Evolutionary conservation across 225 moss, liverwort and hornwort genomes (phyloP).

Genomic region (Thuidium tamariscinum): DNA sequence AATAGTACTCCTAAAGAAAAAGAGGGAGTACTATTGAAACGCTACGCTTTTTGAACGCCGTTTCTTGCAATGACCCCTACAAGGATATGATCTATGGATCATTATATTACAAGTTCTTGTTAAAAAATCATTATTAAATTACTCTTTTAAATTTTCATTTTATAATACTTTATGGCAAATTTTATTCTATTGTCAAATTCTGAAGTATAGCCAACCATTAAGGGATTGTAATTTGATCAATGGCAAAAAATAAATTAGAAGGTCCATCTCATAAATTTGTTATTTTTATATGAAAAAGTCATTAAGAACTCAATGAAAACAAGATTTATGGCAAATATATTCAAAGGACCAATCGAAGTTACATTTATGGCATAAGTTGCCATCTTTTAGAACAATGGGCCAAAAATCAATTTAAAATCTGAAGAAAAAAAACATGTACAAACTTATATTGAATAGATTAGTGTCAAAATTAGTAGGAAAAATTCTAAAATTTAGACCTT

Average conservation of each 20-base stretch:
- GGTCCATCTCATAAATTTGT: no score
- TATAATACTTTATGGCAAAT: background rate
- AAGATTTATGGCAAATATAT: background rate
- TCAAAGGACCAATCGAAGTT: background rate
- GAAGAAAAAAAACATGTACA: no score
- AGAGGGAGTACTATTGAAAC: no score
- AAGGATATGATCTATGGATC: no score
- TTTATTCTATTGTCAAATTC: background rate
- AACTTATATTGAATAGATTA: no score
- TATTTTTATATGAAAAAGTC: no score
- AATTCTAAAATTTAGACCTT: no score
- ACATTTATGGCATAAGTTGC: background rate
- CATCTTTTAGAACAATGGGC: rapidly evolving
- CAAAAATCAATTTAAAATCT: no score
- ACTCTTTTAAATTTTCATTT: background rate
- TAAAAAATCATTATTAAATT: no score
- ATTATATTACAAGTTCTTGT: background rate
- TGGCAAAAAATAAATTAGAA: background rate
- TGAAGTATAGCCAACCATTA: rapidly evolving
- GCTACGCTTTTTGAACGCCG: no score
- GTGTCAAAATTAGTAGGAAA: background rate
- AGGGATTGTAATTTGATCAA: background rate
- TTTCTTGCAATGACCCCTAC: rapidly evolving
- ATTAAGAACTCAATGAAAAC: background rate
- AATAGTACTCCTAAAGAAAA: no score